Percentiles rank a stretch among this genome's conserved stretches.
phyloP scores from a whole-genome alignment of 805 yeast genomes.

The Aciculoconidium aculeatum region DNA sequence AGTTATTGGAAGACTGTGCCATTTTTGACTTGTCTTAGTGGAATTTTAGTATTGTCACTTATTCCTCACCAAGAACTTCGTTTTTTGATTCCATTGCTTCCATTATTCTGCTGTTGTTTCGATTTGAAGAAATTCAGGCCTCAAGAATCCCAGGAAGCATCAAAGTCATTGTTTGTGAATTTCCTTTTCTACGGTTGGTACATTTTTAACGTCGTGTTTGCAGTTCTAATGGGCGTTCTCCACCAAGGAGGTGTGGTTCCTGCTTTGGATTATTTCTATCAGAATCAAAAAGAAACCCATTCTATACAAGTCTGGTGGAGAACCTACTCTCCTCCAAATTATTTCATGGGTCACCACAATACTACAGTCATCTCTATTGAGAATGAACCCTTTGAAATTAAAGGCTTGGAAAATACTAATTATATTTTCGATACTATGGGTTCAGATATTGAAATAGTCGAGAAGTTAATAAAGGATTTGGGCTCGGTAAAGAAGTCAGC shows the following conservation, averaged over 20 bases:
- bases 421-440: slow-evolving; percentile 47
- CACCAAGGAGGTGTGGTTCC: slow-evolving; percentile 92
- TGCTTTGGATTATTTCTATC: slow-evolving; percentile 41
- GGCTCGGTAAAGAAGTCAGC: slow-evolving; percentile 3
- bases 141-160: neutral
- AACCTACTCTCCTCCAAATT: slow-evolving; percentile 89
- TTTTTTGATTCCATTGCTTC: slow-evolving; percentile 73
- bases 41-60: slow-evolving; percentile 53
- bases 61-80: slow-evolving; percentile 94
- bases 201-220: slow-evolving; percentile 54
- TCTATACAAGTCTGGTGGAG: slow-evolving; percentile 79
- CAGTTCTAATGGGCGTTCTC: slow-evolving; percentile 64
- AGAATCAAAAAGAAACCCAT: neutral
- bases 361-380: slow-evolving; percentile 9
- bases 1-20: slow-evolving; percentile 48
- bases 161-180: slow-evolving; percentile 10
- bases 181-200: slow-evolving; percentile 45
- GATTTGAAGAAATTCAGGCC: slow-evolving; percentile 31
- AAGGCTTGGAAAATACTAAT: slow-evolving; percentile 8
- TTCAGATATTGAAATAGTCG: slow-evolving; percentile 20
- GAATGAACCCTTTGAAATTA: slow-evolving; percentile 8
- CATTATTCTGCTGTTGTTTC: slow-evolving; percentile 58
- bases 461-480: slow-evolving; percentile 11
- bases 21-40: slow-evolving; percentile 56
- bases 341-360: slow-evolving; percentile 49